Percentiles rank a stretch among this genome's conserved stretches.
Evolutionary conservation across 1,284 basidiomycete species (phyloP).

Genomic region (Inonotus obliquus): DNA sequence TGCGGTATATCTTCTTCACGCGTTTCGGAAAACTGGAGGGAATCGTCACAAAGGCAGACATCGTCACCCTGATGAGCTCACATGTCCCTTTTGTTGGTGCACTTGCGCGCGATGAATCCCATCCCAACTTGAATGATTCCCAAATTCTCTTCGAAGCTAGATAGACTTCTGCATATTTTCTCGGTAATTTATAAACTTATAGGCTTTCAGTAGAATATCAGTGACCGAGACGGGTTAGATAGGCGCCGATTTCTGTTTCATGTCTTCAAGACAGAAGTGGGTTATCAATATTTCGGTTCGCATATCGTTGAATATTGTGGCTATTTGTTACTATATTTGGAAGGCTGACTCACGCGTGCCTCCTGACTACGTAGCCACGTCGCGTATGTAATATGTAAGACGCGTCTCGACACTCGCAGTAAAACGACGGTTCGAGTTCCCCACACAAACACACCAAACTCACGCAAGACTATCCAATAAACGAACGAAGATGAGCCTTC

Average conservation of each 20-base stretch:
- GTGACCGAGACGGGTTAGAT: too few species aligned
- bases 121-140: not conserved
- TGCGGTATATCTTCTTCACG: conserved; percentile 65
- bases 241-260: too few species aligned
- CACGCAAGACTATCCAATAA: conserved; percentile 3
- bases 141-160: conserved; percentile 17
- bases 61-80: conserved; percentile 54
- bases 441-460: not conserved
- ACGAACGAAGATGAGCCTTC: conserved; percentile 2
- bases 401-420: not conserved
- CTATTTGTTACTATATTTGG: not conserved
- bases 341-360: not conserved
- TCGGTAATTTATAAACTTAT: not conserved
- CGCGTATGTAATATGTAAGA: conserved; percentile 3
- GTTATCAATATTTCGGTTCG: too few species aligned
- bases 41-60: conserved; percentile 64
- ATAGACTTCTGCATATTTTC: conserved; percentile 3
- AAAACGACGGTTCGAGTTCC: not conserved
- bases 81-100: conserved; percentile 56
- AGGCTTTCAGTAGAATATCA: not conserved
- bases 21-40: conserved; percentile 54
- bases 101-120: conserved; percentile 22
- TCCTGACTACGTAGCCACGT: conserved; percentile 12
- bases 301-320: too few species aligned
- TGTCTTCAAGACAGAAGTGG: too few species aligned